phyloP scores from a whole-genome alignment of 2,329 filamentous ascomycete genomes.

The Cryphonectria parasitica region DNA sequence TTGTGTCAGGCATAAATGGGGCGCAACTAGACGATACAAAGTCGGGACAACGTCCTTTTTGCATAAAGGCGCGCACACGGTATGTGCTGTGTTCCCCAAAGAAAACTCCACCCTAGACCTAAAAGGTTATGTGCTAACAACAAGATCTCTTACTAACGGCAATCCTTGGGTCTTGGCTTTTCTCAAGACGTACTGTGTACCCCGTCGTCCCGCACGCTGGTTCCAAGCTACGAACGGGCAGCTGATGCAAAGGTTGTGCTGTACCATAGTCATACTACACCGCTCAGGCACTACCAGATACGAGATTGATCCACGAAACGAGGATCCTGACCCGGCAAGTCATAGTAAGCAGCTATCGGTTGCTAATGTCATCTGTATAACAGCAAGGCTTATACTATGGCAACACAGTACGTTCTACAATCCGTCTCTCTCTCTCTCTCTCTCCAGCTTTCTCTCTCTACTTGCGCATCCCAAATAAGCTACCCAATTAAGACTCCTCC shows the following conservation, averaged over 20 bases:
- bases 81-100: not conserved
- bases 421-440: not conserved
- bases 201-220: not conserved
- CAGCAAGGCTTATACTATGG: not conserved
- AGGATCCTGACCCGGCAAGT: not conserved
- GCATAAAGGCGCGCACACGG: slow-evolving; percentile 3
- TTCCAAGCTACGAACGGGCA: not conserved
- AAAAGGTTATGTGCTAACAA: not conserved
- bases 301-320: slow-evolving; percentile 1
- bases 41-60: not conserved
- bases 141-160: not conserved
- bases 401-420: not conserved
- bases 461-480: not conserved
- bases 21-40: not conserved
- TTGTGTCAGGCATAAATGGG: slow-evolving; percentile 3
- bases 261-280: slow-evolving; percentile 5
- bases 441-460: not conserved
- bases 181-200: not conserved
- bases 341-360: slow-evolving; percentile 8
- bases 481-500: not conserved
- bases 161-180: not conserved
- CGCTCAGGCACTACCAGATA: slow-evolving; percentile 8
- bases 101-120: not conserved
- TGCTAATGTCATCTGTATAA: not conserved
- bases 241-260: not conserved